phyloP scores from a whole-genome alignment of 768 basidiomycete genomes.

The Crassisporium funariophilum region DNA sequence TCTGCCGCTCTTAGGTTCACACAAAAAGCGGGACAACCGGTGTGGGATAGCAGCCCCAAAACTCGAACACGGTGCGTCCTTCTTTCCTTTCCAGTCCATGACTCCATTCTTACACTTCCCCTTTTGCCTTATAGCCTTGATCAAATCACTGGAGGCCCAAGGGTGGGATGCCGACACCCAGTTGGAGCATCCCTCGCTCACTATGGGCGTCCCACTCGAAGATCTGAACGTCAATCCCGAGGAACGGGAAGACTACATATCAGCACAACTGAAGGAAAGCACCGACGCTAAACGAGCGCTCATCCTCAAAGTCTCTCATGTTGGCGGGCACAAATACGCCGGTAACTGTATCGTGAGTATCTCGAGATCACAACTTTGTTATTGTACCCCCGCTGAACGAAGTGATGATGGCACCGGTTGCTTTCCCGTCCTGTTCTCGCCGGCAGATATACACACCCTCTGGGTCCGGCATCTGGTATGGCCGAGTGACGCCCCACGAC shows the following conservation, averaged over 20 bases:
- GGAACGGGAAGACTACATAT: conserved; percentile 59
- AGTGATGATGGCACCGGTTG: neutral
- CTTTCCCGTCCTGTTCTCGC: conserved; percentile 6
- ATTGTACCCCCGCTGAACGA: conserved; percentile 1
- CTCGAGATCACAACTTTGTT: conserved; percentile 3
- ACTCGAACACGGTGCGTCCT: conserved; percentile 66
- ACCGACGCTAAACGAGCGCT: conserved; percentile 67
- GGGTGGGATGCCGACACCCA: conserved; percentile 81
- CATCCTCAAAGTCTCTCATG: conserved; percentile 85
- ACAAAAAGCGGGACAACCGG: conserved; percentile 90
- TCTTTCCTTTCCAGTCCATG: conserved; percentile 32
- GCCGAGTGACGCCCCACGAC: conserved; percentile 89
- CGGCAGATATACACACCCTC: conserved; percentile 82
- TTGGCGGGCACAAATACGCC: conserved; percentile 92
- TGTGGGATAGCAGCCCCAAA: conserved; percentile 87
- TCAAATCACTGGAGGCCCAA: conserved; percentile 58
- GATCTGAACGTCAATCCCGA: conserved; percentile 51
- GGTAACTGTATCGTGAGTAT: conserved; percentile 85
- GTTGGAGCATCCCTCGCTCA: conserved; percentile 56
- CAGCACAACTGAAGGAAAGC: conserved; percentile 53
- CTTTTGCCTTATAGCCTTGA: conserved; percentile 51
- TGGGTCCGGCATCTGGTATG: conserved; percentile 91
- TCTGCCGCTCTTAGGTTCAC: conserved; percentile 65
- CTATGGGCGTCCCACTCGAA: conserved; percentile 60
- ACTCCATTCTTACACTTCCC: conserved; percentile 12